Percentiles rank a stretch among this genome's conserved stretches.
These are phyloP conservation scores for Aspergillus sp. DNA, from an alignment of 2,329 filamentous ascomycete genomes.

Conservation along the genomic window DNA sequence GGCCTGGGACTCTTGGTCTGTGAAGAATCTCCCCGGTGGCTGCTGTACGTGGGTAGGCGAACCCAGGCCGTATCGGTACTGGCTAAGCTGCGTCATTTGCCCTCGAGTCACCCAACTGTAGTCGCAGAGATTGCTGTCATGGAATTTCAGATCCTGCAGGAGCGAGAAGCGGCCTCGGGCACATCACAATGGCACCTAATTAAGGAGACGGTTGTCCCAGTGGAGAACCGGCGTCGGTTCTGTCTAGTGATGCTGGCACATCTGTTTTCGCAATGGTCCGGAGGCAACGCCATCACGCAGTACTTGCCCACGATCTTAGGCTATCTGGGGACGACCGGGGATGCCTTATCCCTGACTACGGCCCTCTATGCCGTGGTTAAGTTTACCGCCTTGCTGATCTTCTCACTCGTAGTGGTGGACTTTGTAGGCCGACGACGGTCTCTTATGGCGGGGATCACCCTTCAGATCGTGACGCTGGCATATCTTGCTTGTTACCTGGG, in stretches of 20 bases:
- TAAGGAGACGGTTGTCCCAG: constrained; percentile 39
- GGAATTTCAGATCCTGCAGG: constrained; percentile 35
- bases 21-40: constrained; percentile 25
- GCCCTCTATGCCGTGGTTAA: constrained; percentile 50
- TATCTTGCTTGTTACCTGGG: constrained; percentile 48
- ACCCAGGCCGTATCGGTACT: constrained; percentile 23
- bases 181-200: constrained; percentile 33
- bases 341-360: constrained; percentile 41
- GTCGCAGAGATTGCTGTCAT: constrained; percentile 25
- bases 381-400: constrained; percentile 45
- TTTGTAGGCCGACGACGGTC: constrained; percentile 44
- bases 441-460: constrained; percentile 38
- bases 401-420: constrained; percentile 50
- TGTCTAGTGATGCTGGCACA: constrained; percentile 44
- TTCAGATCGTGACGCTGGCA: constrained; percentile 46
- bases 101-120: constrained; percentile 40
- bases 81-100: constrained; percentile 34
- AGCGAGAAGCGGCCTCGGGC: constrained; percentile 38
- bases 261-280: constrained; percentile 47
- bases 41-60: constrained; percentile 17
- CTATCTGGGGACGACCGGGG: constrained; percentile 39
- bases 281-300: constrained; percentile 48
- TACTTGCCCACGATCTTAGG: constrained; percentile 49
- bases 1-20: constrained; percentile 19
- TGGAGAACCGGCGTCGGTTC: constrained; percentile 44